Base-by-base conservation (phyloP, 495 filamentous ascomycete species). In the Annulohypoxylon bovei region DNA sequence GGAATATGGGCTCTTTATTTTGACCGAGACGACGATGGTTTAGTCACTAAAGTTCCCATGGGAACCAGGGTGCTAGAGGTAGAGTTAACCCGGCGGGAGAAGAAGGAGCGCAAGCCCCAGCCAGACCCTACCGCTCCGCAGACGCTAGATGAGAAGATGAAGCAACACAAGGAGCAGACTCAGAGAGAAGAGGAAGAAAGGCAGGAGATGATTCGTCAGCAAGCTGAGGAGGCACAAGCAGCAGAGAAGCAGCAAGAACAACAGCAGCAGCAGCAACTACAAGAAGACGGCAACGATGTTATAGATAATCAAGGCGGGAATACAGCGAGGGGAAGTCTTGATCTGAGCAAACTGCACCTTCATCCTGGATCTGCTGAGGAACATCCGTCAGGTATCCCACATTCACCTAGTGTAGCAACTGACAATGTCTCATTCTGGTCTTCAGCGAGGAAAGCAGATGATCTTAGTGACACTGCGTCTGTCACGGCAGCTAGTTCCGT, bases 1-100 rank as follows among this genome's bases (percentile, higher is more conserved):
- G 78, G 75, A 20, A 68, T 76, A 28, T 84, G 82, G 82, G 72
- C 73, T 44, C 52, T 84, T n/a, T 83, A 81, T 64, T 84, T 82
- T 67, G 82, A 83, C 67, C 61, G 68, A 18, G 80, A 83, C 27
- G 80, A 83, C 33, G 77, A 84, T 57, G 81, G 80, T n/a, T 67
- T 84, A 49, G 42, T 58, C 28, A 77, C 71, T 3, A 79, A 78
- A 40, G 65, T 81, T 8, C 78, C 78, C 6, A 72, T 70, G 68
- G 77, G 73, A 39, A 74, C 68, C 8, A 70, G 67, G 30, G 73
- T 77, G 3, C 55, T 81, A 14, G 79, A 82, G 44, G 76, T 82
- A 2, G 81, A 80, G 54, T 40, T 82, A 16, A 75, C 71, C 1
- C 74, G 80, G 35, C 77, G 76, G 62, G 81, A 82, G 67, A 79